A percentile compares a stretch with the other conserved stretches of the same genome.
phyloP scores from a whole-genome alignment of 208 protist species.

The Leishmania martiniquensis region DNA sequence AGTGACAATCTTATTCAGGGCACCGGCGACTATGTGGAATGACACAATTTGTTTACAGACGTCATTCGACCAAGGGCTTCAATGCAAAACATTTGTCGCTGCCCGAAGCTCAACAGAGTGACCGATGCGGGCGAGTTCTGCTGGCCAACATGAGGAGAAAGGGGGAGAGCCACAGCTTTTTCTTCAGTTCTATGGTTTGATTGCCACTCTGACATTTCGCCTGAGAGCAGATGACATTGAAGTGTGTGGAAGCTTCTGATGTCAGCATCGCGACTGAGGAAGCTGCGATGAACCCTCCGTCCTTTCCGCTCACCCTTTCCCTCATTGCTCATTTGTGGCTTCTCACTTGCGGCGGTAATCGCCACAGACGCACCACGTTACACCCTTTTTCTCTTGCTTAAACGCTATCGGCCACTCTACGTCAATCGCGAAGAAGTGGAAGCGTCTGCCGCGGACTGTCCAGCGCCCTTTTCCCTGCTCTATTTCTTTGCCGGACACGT shows the following conservation, averaged over 20 bases:
- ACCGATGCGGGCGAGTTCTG: not conserved
- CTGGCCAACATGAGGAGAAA: not conserved
- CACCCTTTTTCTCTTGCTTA: not conserved
- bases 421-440: not conserved
- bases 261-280: not conserved
- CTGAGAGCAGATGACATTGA: not conserved
- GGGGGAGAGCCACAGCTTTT: not conserved
- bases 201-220: not conserved
- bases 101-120: not conserved
- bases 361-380: not conserved
- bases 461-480: not conserved
- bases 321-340: not conserved
- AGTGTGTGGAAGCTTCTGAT: not conserved
- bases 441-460: not conserved
- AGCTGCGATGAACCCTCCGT: not conserved
- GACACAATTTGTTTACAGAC: not conserved
- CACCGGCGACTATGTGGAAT: not conserved
- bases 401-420: not conserved
- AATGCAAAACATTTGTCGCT: not conserved
- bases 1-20: not conserved
- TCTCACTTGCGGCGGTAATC: not conserved
- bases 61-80: not conserved
- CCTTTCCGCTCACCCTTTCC: not conserved
- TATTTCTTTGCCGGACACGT: not conserved
- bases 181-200: not conserved